These are phyloP conservation scores for Aspergillus leporis DNA, from an alignment of 495 filamentous ascomycete species.

Conservation along the genomic window DNA sequence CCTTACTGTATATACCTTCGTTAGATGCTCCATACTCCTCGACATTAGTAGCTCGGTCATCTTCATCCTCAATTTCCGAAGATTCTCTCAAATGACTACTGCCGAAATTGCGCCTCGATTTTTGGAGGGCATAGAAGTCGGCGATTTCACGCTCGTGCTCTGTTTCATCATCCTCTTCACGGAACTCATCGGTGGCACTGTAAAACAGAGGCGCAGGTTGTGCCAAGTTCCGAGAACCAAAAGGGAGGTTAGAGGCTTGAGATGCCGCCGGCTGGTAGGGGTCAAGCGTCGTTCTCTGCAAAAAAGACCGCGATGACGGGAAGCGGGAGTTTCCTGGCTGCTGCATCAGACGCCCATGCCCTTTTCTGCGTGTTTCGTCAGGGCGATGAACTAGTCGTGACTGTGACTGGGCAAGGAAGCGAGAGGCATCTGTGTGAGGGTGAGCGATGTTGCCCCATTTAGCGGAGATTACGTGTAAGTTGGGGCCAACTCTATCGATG, in stretches of 20 bases:
- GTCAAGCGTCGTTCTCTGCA: conserved; percentile 57
- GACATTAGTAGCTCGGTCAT: conserved; percentile 59
- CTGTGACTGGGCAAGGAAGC: conserved; percentile 96
- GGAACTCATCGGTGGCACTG: conserved; percentile 77
- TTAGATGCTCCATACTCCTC: conserved; percentile 48
- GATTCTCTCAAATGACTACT: conserved; percentile 76
- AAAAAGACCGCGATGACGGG: conserved; percentile 48
- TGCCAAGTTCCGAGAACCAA: conserved; percentile 68
- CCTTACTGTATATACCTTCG: conserved; percentile 34
- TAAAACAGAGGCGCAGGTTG: conserved; percentile 90
- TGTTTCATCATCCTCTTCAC: conserved; percentile 86
- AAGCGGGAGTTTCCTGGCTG: conserved; percentile 48
- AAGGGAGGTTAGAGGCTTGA: conserved; percentile 71
- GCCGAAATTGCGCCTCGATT: conserved; percentile 85
- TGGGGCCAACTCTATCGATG: not conserved
- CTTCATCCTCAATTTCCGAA: conserved; percentile 74
- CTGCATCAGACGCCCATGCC: conserved; percentile 45
- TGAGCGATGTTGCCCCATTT: conserved; percentile 17
- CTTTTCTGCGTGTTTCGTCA: conserved; percentile 55
- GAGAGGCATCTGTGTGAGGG: conserved; percentile 76
- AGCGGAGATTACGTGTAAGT: not conserved
- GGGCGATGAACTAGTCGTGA: conserved; percentile 73
- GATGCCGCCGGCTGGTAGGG: conserved; percentile 72
- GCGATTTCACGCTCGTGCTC: conserved; percentile 91
- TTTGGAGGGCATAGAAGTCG: conserved; percentile 87